Base-by-base conservation (phyloP, 1,284 basidiomycete species). In the Farysia itapuensis region DNA sequence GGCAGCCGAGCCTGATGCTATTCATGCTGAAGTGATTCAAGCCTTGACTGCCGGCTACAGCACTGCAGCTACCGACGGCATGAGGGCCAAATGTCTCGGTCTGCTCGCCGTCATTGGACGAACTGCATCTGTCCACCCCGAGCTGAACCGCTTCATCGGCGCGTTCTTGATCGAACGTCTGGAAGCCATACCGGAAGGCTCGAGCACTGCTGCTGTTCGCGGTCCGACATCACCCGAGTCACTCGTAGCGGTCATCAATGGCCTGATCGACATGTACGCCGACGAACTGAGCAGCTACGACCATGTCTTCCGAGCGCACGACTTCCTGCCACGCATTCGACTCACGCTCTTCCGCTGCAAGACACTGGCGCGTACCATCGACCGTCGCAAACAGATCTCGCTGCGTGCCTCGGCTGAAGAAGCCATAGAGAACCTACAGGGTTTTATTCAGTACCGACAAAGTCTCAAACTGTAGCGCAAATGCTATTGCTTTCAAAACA, bases 261-360 rank as follows among this genome's bases (percentile, higher is more conserved):
- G 88, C 20, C 77, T 97, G 36, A 90, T 97, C 60, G 94, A 97
- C 77, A 87, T 94, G 38, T 98, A 89, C 77, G 90, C 92, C 2
- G 94, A 98, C 78, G 95, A 98, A 77, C 82, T 79, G 8, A 78
- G 84, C 37, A 81, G 85, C 0, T 95, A 89, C 76, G 93, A 98
- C 77, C 67, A 86, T 61, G 81, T 80, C 11, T 97, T 96, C 79
- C 81, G 84, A 14, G 22, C 34, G 6, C 6, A 35, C 34, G 11
- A 35, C 34, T 35, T 35, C 34, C 21, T 35, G 8, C 18, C 18
- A 11, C 34, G 53, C 14, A 25, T 52, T 1, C 14, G 53, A n/a
- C n/a, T 38, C 29, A 48, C 46, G 13, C 30, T 52, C 22, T 53
- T 52, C 39, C 32, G 12, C 21, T 64, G 40, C 32, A 60, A 53